Conservation (phyloP, 192 early-diverging fungal species). For the Mortierella claussenii region DNA sequence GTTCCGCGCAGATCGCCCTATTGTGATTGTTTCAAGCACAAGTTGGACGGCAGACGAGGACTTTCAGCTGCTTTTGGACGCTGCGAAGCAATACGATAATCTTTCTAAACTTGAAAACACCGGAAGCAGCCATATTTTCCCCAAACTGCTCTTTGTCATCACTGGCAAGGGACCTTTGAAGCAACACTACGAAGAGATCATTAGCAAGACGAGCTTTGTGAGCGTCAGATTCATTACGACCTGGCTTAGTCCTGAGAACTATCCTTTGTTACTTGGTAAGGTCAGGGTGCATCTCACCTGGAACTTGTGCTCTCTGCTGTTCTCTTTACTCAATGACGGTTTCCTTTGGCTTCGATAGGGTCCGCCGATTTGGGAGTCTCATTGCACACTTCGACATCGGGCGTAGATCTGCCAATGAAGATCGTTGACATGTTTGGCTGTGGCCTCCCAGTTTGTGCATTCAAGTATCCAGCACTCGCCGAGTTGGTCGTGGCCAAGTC, state of each 20-base stretch:
- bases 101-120: slow-evolving; percentile 23
- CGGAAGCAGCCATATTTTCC: slow-evolving; percentile 38
- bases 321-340: neutral
- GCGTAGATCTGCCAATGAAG: slow-evolving; percentile 98
- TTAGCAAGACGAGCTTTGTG: slow-evolving; percentile 60
- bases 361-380: slow-evolving; percentile 93
- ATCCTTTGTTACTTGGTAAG: slow-evolving; percentile 83
- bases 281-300: neutral
- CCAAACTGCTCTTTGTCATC: slow-evolving; percentile 82
- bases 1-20: slow-evolving; percentile 70
- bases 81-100: slow-evolving; percentile 67
- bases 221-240: slow-evolving; percentile 77
- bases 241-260: slow-evolving; percentile 86
- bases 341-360: slow-evolving; percentile 57
- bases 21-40: slow-evolving; percentile 88
- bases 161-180: slow-evolving; percentile 93
- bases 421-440: slow-evolving; percentile 99
- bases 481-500: slow-evolving; percentile 42
- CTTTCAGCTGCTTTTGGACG: slow-evolving; percentile 83
- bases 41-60: slow-evolving; percentile 98
- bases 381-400: slow-evolving; percentile 94
- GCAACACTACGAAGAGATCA: slow-evolving; percentile 72
- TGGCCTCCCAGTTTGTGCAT: slow-evolving; percentile 88
- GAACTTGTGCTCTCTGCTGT: neutral
- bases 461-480: slow-evolving; percentile 42